A percentile compares a stretch with the other conserved stretches of the same genome.
Conservation (phyloP, 2,329 filamentous ascomycete genomes). For the Juglanconis juglandina region DNA sequence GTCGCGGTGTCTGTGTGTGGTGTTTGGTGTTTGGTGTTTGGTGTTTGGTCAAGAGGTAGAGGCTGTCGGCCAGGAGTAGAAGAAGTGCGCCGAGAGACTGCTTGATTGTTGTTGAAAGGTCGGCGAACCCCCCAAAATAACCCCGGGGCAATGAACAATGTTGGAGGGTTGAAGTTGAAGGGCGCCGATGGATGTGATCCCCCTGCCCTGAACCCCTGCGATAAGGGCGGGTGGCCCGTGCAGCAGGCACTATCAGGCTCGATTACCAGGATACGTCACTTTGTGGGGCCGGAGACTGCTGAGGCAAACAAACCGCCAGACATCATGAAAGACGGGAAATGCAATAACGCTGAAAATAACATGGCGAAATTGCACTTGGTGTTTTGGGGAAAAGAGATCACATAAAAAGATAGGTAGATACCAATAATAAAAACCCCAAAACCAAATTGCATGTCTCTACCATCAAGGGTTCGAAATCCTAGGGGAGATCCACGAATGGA, state of each 20-base stretch:
- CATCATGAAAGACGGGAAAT: too few relatives aligned
- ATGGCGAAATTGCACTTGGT: too few relatives aligned
- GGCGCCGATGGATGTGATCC: too few relatives aligned
- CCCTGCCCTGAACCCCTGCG: not conserved
- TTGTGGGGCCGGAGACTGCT: too few relatives aligned
- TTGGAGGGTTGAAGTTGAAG: not conserved
- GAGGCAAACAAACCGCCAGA: too few relatives aligned
- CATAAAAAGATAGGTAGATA: too few relatives aligned
- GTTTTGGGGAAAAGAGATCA: too few relatives aligned
- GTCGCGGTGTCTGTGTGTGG: slow-evolving; percentile 12
- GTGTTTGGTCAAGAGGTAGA: not conserved
- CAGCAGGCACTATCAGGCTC: not conserved
- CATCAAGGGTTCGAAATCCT: too few relatives aligned
- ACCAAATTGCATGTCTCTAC: too few relatives aligned
- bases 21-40: not conserved
- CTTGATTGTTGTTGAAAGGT: not conserved
- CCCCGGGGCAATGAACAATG: not conserved
- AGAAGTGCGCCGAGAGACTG: not conserved
- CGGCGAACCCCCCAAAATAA: too few relatives aligned
- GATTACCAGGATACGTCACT: not conserved
- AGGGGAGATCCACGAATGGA: not conserved
- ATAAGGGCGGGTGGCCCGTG: not conserved
- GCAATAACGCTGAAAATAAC: too few relatives aligned
- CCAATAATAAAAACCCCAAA: too few relatives aligned
- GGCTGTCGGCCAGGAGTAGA: not conserved